These are phyloP conservation scores for Fragaria vesca DNA, from an alignment of 306 rosid species.

Conservation along the genomic window DNA sequence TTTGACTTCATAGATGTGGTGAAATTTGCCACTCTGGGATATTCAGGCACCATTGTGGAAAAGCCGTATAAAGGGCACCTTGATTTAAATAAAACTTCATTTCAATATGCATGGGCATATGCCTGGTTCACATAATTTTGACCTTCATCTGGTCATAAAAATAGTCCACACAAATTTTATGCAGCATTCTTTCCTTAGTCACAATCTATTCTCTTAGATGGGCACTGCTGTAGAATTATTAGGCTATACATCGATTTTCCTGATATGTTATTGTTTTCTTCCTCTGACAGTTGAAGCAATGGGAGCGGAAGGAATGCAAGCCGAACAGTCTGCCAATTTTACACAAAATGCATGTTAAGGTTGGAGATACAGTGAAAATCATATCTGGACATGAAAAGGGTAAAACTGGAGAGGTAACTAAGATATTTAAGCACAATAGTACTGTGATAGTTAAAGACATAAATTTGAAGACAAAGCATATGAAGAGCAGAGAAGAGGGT, in stretches of 20 bases:
- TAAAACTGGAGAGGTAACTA: slow-evolving; percentile 69
- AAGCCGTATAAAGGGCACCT: neutral
- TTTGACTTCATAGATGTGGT: neutral
- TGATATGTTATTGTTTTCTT: slow-evolving; percentile 19
- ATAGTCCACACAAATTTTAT: neutral
- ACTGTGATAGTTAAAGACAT: slow-evolving; percentile 60
- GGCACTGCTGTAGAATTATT: neutral
- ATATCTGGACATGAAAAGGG: slow-evolving; percentile 92
- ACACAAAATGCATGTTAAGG: slow-evolving; percentile 88
- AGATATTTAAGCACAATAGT: slow-evolving; percentile 78
- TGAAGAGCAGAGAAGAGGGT: slow-evolving; percentile 82
- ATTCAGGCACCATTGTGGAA: neutral
- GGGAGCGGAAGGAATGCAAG: slow-evolving; percentile 96
- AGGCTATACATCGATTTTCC: neutral
- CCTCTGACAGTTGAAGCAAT: slow-evolving; percentile 63
- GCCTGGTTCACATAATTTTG: slow-evolving; percentile 4
- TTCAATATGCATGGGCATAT: neutral
- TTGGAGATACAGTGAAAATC: slow-evolving; percentile 86
- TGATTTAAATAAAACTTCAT: neutral
- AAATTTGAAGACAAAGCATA: slow-evolving; percentile 89
- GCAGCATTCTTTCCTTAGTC: neutral
- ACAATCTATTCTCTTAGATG: slow-evolving; percentile 5
- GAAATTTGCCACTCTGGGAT: neutral
- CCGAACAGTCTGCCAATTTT: slow-evolving; percentile 85
- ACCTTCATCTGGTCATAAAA: neutral